phyloP scores from a whole-genome alignment of 2,329 filamentous ascomycete species.

The Alternaria metachromatica region DNA sequence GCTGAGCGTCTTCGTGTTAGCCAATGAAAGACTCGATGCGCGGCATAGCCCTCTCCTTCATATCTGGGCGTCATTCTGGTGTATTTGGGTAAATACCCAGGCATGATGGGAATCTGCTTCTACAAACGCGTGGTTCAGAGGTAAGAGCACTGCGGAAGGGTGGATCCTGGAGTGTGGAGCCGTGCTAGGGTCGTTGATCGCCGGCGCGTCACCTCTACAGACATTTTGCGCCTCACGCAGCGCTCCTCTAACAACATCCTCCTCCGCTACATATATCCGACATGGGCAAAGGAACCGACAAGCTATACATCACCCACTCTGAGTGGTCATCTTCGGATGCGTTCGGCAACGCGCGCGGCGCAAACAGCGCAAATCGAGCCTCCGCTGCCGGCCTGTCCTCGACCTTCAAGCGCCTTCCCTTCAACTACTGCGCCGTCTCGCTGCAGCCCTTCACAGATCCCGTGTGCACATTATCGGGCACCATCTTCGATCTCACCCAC shows the following conservation, averaged over 20 bases:
- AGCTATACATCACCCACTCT: constrained; percentile 82
- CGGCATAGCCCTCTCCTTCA: not conserved
- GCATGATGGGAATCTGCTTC: not conserved
- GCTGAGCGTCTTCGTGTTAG: no score
- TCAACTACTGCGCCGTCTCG: constrained; percentile 96
- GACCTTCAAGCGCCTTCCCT: constrained; percentile 87
- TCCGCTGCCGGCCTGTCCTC: constrained; percentile 58
- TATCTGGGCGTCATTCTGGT: not conserved
- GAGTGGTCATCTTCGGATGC: constrained; percentile 95
- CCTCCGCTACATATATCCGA: not conserved
- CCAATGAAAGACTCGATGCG: not conserved
- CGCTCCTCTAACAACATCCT: not conserved
- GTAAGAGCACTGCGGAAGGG: not conserved
- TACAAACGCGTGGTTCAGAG: not conserved
- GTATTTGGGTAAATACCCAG: not conserved
- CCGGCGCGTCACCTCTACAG: constrained; percentile 9
- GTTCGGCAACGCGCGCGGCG: constrained; percentile 80
- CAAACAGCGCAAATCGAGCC: constrained; percentile 65
- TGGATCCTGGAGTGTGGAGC: not conserved
- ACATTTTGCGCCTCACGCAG: constrained; percentile 9
- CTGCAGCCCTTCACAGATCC: constrained; percentile 95
- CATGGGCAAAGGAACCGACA: constrained; percentile 52
- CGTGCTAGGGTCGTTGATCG: constrained; percentile 3
- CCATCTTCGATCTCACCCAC: constrained; percentile 93
- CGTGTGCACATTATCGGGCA: constrained; percentile 86